Evolutionary conservation across 108 stramenopile genomes (phyloP).

Genomic region (Discostella stelligeroides): DNA sequence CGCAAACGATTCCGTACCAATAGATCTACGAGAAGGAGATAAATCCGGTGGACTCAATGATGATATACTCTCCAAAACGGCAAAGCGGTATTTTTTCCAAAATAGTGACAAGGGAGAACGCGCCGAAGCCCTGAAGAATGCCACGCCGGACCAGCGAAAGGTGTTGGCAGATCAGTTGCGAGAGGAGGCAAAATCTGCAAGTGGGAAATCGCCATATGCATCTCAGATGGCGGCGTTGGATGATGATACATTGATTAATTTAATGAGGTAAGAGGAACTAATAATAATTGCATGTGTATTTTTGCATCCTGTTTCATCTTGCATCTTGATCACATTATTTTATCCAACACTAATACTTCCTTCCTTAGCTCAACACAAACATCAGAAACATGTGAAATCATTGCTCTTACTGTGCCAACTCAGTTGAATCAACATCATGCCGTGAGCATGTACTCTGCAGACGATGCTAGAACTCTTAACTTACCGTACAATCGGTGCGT

Average conservation of each 20-base stretch:
- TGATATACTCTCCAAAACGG: constrained; percentile 60
- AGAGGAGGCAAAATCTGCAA: constrained; percentile 31
- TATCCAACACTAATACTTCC: too few species aligned
- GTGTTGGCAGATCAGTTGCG: constrained; percentile 61
- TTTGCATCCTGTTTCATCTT: too few species aligned
- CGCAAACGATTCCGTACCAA: constrained; percentile 52
- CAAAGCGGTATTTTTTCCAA: constrained; percentile 70
- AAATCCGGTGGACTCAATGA: constrained; percentile 69
- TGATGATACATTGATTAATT: constrained; percentile 58
- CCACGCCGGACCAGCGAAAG: constrained; percentile 59
- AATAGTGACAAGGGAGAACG: constrained; percentile 46
- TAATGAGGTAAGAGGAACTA: constrained; percentile 46
- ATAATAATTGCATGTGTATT: too few species aligned
- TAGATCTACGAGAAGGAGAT: constrained; percentile 38
- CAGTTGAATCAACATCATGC: constrained; percentile 54
- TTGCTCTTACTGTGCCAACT: constrained; percentile 67
- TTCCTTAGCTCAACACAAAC: constrained; percentile 34
- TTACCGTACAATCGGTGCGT: constrained; percentile 48
- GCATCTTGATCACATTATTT: too few species aligned
- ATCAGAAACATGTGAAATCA: constrained; percentile 69
- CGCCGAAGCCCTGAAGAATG: constrained; percentile 39
- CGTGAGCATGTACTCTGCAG: constrained; percentile 74
- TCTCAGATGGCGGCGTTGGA: constrained; percentile 47
- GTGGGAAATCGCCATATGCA: constrained; percentile 26
- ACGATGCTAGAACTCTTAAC: constrained; percentile 52